These are phyloP conservation scores for Scleroderma bovista DNA, from an alignment of 768 basidiomycete genomes.

Conservation along the genomic window DNA sequence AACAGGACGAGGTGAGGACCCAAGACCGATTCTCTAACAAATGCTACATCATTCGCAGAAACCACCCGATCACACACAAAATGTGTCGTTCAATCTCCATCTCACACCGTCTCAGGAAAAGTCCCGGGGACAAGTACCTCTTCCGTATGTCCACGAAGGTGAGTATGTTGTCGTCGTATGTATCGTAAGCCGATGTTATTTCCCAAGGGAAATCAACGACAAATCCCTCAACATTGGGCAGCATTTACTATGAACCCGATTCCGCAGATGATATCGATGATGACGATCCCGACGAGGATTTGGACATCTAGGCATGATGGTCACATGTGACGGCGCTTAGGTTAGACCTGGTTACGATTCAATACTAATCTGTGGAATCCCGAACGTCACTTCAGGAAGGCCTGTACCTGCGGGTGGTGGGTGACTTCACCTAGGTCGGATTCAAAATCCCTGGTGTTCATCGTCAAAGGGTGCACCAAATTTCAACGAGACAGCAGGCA, in stretches of 20 bases:
- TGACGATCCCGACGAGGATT: constrained; percentile 93
- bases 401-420: too few relatives aligned
- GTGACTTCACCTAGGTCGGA: not conserved
- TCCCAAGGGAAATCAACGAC: constrained; percentile 31
- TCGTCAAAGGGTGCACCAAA: not conserved
- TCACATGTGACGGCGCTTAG: too few relatives aligned
- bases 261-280: constrained; percentile 94
- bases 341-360: not conserved
- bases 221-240: constrained; percentile 15
- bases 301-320: constrained; percentile 52
- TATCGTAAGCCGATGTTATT: constrained; percentile 1
- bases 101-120: constrained; percentile 79
- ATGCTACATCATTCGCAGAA: constrained; percentile 18
- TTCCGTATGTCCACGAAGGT: constrained; percentile 91
- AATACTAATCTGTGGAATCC: too few relatives aligned
- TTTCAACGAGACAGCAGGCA: not conserved
- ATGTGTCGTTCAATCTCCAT: constrained; percentile 82
- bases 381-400: too few relatives aligned
- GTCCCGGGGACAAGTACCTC: constrained; percentile 73
- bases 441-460: not conserved
- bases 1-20: constrained; percentile 30
- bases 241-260: constrained; percentile 87
- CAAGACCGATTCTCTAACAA: not conserved
- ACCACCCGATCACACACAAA: constrained; percentile 56
- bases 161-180: constrained; percentile 1